Evolutionary conservation across 768 basidiomycete species (phyloP), one percentile per base, ranked within the genome.

Genomic region (Xerocomellus chrysenteron): DNA sequence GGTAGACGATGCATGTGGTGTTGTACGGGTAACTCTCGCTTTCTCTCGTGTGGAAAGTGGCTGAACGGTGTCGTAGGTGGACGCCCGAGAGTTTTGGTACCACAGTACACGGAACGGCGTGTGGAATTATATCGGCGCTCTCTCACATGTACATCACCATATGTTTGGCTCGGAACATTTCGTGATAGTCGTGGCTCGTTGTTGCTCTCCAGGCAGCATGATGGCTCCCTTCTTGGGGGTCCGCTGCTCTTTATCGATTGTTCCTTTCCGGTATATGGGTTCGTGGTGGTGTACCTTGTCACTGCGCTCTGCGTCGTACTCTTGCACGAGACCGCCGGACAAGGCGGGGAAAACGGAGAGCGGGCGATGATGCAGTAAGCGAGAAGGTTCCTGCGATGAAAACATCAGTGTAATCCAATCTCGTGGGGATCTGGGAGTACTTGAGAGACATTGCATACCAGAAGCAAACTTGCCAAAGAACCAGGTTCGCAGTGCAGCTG

Each of bases 51-150:
- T 30, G 5, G 10, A 12, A 4, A 0, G 11, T 28, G 26, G 11
- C 47, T 52, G 19, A 60, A 21, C 24, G 14, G 5, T 42, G 4
- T 28, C 3, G 5, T 21, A 77, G 79, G 4, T 91, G 90, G 87
- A 93, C 92, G 0, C 92, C 92, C 4, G 90, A 92, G 71, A 87
- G 92, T 13, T 94, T 95, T 65, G 85, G 82, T 0, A 92, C 91
- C 1, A 84, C 85, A 76, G 88, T 94, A 3, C 84, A 93, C 47
- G 93, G 93, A 28, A 93, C 92, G 1, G 93, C 92, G 92, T n/a
- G n/a, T n/a, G n/a, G n/a, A n/a, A n/a, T n/a, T n/a, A n/a, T 93
- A 0, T 92, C 90, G 4, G 92, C 92, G 11, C 71, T 95, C 1
- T 92, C 89, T 2, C 79, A 93, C 69, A 84, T 94, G 87, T 92